Conservation (phyloP, 2,329 filamentous ascomycete species). For the Aureobasidium namibiae region DNA sequence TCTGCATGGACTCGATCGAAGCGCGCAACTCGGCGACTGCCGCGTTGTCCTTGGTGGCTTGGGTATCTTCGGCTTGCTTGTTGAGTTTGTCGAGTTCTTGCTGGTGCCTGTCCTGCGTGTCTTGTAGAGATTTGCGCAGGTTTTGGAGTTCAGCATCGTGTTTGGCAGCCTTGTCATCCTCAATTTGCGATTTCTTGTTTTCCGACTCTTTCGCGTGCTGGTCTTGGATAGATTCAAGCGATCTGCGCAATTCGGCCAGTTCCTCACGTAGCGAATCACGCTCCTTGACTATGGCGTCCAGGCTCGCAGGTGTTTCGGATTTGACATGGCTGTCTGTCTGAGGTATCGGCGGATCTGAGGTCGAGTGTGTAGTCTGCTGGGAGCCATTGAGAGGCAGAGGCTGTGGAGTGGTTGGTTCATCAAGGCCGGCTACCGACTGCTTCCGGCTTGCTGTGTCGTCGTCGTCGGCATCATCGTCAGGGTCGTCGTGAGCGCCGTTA, state of each 20-base stretch:
- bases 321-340: conserved; percentile 9
- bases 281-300: conserved; percentile 74
- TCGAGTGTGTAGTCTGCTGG: background rate
- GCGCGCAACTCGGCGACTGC: conserved; percentile 79
- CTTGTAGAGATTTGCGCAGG: conserved; percentile 73
- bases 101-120: conserved; percentile 58
- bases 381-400: conserved; percentile 17
- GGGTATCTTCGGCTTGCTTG: conserved; percentile 49
- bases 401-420: background rate
- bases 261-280: conserved; percentile 70
- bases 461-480: conserved; percentile 31
- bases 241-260: conserved; percentile 73
- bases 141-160: conserved; percentile 56
- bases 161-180: conserved; percentile 25
- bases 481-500: conserved; percentile 28
- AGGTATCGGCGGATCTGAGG: background rate
- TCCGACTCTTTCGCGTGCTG: conserved; percentile 55
- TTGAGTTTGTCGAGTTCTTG: conserved; percentile 66
- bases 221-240: conserved; percentile 70
- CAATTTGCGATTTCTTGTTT: background rate
- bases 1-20: conserved; percentile 72
- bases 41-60: conserved; percentile 25
- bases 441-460: conserved; percentile 17
- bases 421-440: background rate
- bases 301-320: conserved; percentile 31